Percentiles rank a stretch among this genome's conserved stretches.
These are phyloP conservation scores for Metarhizium brunneum DNA, from an alignment of 2,329 filamentous ascomycete genomes.

Conservation along the genomic window DNA sequence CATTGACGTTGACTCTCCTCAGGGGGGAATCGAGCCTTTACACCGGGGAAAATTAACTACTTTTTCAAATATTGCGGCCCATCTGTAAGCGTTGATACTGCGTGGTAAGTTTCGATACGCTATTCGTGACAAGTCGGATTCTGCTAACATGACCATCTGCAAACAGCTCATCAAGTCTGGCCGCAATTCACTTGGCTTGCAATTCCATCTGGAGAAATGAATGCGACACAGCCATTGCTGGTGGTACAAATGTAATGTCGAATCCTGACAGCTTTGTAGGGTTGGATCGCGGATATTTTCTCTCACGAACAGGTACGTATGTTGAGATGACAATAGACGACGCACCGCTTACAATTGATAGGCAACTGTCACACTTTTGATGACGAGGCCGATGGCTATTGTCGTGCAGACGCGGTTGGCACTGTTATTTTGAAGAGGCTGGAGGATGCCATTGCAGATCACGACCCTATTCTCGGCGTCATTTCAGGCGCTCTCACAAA, in stretches of 20 bases:
- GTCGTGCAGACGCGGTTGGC: constrained; percentile 39
- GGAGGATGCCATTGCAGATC: constrained; percentile 39
- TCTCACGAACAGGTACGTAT: constrained; percentile 24
- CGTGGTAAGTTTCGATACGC: neutral
- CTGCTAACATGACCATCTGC: neutral
- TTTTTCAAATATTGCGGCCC: neutral
- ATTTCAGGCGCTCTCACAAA: constrained; percentile 58
- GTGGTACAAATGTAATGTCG: constrained; percentile 55
- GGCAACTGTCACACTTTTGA: constrained; percentile 25
- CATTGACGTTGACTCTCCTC: neutral
- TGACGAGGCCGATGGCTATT: constrained; percentile 51
- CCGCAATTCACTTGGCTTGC: neutral
- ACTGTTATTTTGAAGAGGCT: constrained; percentile 41
- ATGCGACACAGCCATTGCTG: constrained; percentile 55
- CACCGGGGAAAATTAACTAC: constrained; percentile 2
- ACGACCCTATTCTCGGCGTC: constrained; percentile 56
- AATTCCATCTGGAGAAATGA: constrained; percentile 25
- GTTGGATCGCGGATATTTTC: constrained; percentile 56
- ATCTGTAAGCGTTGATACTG: neutral
- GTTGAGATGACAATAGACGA: constrained; percentile 29
- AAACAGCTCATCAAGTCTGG: constrained; percentile 1
- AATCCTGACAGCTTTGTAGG: constrained; percentile 58
- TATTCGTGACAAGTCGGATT: neutral
- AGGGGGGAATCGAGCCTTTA: constrained; percentile 4
- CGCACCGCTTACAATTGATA: constrained; percentile 24